Conservation (phyloP, 805 yeast genomes). For the Barnettozyma botsteinii region DNA sequence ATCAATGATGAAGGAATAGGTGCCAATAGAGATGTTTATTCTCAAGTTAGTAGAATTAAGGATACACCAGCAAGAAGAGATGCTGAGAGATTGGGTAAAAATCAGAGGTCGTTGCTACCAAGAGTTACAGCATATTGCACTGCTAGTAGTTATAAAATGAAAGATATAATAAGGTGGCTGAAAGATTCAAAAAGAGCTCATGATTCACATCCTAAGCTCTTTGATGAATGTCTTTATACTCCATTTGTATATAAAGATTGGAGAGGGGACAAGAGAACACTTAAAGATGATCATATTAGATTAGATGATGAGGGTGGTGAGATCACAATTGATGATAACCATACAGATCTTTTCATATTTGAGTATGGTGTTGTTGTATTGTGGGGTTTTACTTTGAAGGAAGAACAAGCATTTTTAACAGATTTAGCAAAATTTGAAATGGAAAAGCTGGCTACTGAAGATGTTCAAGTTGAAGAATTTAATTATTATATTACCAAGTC, state of each 20-base stretch:
- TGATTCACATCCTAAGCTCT: constrained; percentile 77
- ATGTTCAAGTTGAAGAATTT: constrained; percentile 90
- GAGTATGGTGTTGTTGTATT: constrained; percentile 96
- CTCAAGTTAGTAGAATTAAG: constrained; percentile 77
- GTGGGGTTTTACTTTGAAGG: constrained; percentile 90
- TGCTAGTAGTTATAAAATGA: constrained; percentile 86
- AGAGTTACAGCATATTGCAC: constrained; percentile 96
- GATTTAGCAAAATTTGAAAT: constrained; percentile 89
- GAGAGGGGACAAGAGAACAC: constrained; percentile 48
- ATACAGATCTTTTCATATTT: constrained; percentile 79
- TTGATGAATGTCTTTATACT: constrained; percentile 93
- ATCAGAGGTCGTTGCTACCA: constrained; percentile 70
- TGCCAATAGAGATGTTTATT: constrained; percentile 52
- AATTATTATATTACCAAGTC: constrained; percentile 90
- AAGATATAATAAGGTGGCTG: constrained; percentile 79
- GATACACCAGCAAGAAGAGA: constrained; percentile 88
- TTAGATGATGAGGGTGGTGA: constrained; percentile 95
- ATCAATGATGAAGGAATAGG: constrained; percentile 10
- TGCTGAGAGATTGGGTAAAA: constrained; percentile 87
- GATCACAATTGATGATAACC: constrained; percentile 73
- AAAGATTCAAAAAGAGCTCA: constrained; percentile 68
- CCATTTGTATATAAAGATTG: constrained; percentile 80
- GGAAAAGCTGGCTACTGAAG: constrained; percentile 87
- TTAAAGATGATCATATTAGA: constrained; percentile 46
- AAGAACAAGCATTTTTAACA: constrained; percentile 72